Conservation (phyloP, 1,284 basidiomycete species). For the Marasmius fiardii region DNA sequence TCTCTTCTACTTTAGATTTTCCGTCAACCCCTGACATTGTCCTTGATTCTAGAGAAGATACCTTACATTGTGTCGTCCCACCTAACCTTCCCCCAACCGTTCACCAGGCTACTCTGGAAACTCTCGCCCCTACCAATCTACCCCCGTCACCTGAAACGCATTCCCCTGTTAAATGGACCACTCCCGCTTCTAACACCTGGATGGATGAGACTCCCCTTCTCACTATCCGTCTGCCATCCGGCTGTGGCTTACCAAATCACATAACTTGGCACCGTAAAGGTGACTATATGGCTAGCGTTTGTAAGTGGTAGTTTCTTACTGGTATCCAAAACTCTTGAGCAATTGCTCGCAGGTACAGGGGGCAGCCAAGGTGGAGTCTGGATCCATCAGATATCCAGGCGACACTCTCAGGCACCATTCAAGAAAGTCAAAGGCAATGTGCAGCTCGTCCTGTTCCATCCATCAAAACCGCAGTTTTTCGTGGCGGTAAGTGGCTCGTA, state of each 20-base stretch:
- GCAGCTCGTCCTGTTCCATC: constrained; percentile 94
- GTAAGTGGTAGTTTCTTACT: constrained; percentile 39
- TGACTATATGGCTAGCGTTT: constrained; percentile 94
- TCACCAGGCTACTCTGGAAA: constrained; percentile 58
- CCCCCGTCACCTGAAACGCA: constrained; percentile 56
- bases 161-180: constrained; percentile 70
- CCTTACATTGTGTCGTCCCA: constrained; percentile 81
- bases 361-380: constrained; percentile 74
- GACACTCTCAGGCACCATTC: constrained; percentile 98
- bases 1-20: constrained; percentile 2
- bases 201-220: constrained; percentile 54
- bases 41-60: constrained; percentile 60
- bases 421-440: constrained; percentile 89
- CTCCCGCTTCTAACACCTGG: constrained; percentile 42
- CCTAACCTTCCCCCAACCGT: constrained; percentile 64
- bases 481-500: constrained; percentile 71
- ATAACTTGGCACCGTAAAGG: constrained; percentile 93
- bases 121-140: constrained; percentile 62
- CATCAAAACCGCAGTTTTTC: constrained; percentile 92
- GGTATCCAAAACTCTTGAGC: constrained; percentile 1
- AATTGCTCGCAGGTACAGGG: constrained; percentile 44
- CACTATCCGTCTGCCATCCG: constrained; percentile 55
- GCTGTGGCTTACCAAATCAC: constrained; percentile 80
- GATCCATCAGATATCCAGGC: constrained; percentile 93
- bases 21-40: constrained; percentile 8